phyloP scores from a whole-genome alignment of 306 rosid species.

The Cajanus cajan region DNA sequence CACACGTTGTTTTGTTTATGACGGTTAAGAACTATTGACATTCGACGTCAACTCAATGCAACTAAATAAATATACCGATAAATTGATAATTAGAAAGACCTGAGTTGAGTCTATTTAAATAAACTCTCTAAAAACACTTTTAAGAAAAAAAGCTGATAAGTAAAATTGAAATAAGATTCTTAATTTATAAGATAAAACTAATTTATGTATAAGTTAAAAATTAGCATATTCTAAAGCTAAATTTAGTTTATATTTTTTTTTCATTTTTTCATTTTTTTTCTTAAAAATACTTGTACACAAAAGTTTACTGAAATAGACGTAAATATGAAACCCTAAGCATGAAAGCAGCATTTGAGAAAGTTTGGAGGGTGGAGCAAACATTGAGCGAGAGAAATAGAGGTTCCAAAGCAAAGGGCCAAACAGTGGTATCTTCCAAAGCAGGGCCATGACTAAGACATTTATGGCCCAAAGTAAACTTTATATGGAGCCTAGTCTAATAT shows the following conservation, averaged over 20 bases:
- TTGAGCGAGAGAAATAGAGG: background rate
- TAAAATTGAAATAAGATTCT: no score
- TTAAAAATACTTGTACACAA: no score
- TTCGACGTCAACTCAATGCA: background rate
- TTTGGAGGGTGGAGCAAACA: constrained; percentile 76
- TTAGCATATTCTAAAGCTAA: no score
- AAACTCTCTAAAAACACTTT: no score
- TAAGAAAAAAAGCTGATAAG: no score
- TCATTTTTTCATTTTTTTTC: no score
- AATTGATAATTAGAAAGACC: background rate
- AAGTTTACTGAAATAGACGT: no score
- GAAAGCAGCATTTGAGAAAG: constrained; percentile 82
- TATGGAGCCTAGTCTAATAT: background rate
- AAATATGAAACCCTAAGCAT: no score
- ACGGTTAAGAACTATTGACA: background rate
- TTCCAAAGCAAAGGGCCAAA: background rate
- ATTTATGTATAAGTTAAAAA: no score
- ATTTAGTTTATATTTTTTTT: no score
- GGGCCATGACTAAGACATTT: background rate
- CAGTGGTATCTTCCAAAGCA: background rate
- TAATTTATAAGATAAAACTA: no score
- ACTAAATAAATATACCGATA: background rate
- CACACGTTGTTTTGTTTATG: background rate
- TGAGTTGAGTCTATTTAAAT: no score
- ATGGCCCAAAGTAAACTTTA: background rate